Evolutionary conservation across 495 filamentous ascomycete species (phyloP).

Genomic region (Articulospora tetracladia): DNA sequence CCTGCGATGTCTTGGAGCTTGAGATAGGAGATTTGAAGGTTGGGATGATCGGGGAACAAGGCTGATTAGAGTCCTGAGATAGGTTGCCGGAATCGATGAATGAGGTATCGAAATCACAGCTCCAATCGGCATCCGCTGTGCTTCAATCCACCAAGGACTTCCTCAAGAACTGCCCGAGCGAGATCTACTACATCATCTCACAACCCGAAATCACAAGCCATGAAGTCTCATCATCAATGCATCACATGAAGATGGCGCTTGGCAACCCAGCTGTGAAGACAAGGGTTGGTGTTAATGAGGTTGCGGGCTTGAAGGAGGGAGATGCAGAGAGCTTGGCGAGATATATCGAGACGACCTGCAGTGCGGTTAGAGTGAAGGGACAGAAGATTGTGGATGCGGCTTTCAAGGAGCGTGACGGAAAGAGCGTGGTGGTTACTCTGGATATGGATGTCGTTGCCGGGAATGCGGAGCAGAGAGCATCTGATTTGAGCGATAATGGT

Average conservation of each 20-base stretch:
- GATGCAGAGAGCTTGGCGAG: conserved; percentile 39
- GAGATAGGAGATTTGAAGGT: background rate
- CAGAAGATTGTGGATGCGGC: background rate
- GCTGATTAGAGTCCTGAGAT: background rate
- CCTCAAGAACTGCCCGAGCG: conserved; percentile 66
- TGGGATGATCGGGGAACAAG: background rate
- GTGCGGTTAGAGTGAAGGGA: background rate
- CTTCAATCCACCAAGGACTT: conserved; percentile 35
- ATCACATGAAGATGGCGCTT: conserved; percentile 46
- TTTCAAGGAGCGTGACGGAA: conserved; percentile 7
- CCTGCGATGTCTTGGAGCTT: conserved; percentile 25
- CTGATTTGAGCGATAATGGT: conserved; percentile 1
- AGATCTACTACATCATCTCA: conserved; percentile 75
- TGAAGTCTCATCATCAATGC: conserved; percentile 46
- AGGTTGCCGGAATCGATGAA: conserved; percentile 9
- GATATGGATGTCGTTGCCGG: background rate
- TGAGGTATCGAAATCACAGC: conserved; percentile 23
- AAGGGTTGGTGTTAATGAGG: conserved; percentile 47
- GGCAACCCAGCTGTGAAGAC: conserved; percentile 1
- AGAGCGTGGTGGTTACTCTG: background rate
- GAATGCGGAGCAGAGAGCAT: background rate
- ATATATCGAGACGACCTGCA: conserved; percentile 31
- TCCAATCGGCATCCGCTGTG: conserved; percentile 42
- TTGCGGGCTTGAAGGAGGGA: conserved; percentile 47
- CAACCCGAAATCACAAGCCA: conserved; percentile 74